Conservation (phyloP, 208 protist genomes). For the Lotmaria passim region DNA sequence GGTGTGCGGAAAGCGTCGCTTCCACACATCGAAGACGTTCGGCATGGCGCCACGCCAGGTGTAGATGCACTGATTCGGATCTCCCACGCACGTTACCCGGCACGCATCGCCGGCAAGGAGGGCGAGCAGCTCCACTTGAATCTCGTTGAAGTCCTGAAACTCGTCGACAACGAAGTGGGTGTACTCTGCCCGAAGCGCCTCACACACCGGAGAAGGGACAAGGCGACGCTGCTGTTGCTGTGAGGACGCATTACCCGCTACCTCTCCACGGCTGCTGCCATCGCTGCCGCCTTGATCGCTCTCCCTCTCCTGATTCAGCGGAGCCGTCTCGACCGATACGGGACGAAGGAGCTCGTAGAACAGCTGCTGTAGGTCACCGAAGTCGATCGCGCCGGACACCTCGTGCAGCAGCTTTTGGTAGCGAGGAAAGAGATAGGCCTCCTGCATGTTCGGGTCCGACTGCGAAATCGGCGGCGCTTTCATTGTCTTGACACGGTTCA, state of each 20-base stretch:
- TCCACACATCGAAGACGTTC: constrained; percentile 71
- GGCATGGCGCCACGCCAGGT: constrained; percentile 82
- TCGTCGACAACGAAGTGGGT: constrained; percentile 91
- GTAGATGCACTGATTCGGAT: constrained; percentile 93
- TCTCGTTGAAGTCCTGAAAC: constrained; percentile 90
- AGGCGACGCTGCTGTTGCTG: neutral
- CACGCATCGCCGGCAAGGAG: constrained; percentile 80
- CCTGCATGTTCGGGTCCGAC: constrained; percentile 60
- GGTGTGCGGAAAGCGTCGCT: constrained; percentile 73
- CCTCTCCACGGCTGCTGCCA: neutral
- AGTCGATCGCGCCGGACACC: constrained; percentile 75
- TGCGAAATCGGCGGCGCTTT: constrained; percentile 46
- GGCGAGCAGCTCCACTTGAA: constrained; percentile 86
- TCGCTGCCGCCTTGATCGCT: neutral
- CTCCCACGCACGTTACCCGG: constrained; percentile 87
- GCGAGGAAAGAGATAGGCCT: constrained; percentile 68
- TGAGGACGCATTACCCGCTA: neutral
- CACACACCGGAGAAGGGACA: constrained; percentile 40
- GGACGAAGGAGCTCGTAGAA: constrained; percentile 67
- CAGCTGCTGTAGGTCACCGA: constrained; percentile 84
- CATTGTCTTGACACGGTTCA: constrained; percentile 73
- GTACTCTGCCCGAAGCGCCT: constrained; percentile 49
- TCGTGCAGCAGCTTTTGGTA: constrained; percentile 80
- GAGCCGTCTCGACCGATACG: neutral
- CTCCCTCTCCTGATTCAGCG: neutral